Base-by-base conservation (phyloP, 371 early-diverging fungal genomes). In the Syncephalis plumigaleata region DNA sequence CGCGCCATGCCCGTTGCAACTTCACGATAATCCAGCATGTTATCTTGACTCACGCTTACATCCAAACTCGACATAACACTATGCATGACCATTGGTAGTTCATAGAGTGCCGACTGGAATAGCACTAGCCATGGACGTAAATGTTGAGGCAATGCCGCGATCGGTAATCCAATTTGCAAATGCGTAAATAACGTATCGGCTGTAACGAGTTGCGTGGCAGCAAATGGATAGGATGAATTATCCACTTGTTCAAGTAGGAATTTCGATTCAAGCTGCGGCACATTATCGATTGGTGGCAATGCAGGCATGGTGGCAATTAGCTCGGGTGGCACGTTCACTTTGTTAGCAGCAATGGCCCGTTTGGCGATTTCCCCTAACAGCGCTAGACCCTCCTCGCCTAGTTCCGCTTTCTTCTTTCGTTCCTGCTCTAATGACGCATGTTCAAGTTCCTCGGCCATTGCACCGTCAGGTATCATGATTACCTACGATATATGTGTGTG, bases 41-140 rank as follows among this genome's bases (percentile, higher is more conserved):
- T 55, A 40, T 52, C 36, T 51, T 53, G 17, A 57, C 58, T 23
- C 50, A 47, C 11, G 49, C 44, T 11, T 53, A 48, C 31, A 31
- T 31, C 31, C 22, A 44, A 20, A 42, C 37, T 47, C n/a, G 43
- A 18, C 51, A 21, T 24, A 3, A 11, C 16, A 20, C 27, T 20
- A 13, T 52, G 49, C 1, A 55, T 48, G 50, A 55, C 66, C 38
- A 60, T 63, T 46, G 57, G 47, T 27, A 67, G 54, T 13, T 64
- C 65, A 31, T 7, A 31, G 7, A 31, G 11, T 11, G 11, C 4
- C 31, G 31, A 31, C 36, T 67, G 67, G 58, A 68, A 79, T 25
- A 84, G 58, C 2, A 72, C 68, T 25, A 84, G 48, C 57, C 67
- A 79, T 3, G 74, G 73, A 4, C 73, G 65, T 21, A 79, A 59